These are phyloP conservation scores for Leptomonas pyrrhocoris DNA, from an alignment of 208 protist species.

Conservation along the genomic window DNA sequence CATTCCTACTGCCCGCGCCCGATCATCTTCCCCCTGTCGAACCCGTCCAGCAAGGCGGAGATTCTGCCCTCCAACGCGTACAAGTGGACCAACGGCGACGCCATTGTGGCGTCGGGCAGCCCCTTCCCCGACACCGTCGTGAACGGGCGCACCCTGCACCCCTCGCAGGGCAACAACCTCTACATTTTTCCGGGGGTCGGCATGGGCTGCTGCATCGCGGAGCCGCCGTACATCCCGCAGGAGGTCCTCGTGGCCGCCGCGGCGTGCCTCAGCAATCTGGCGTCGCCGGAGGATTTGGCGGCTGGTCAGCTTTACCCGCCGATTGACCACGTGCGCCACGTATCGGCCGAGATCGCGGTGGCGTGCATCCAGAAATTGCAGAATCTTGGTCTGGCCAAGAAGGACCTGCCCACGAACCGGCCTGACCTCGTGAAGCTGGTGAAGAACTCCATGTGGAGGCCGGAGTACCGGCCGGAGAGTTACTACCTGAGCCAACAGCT, in stretches of 20 bases:
- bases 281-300: constrained; percentile 54
- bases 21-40: constrained; percentile 97
- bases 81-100: constrained; percentile 91
- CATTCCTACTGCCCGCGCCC: constrained; percentile 78
- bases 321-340: constrained; percentile 64
- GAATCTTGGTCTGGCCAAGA: constrained; percentile 54
- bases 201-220: constrained; percentile 80
- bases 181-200: constrained; percentile 96
- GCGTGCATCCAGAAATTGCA: constrained; percentile 72
- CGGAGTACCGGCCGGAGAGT: constrained; percentile 57
- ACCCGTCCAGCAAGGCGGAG: constrained; percentile 91
- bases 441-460: constrained; percentile 56
- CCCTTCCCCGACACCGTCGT: constrained; percentile 93
- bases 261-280: constrained; percentile 59
- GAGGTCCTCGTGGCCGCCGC: constrained; percentile 86
- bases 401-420: constrained; percentile 47
- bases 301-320: constrained; percentile 71
- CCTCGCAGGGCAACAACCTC: constrained; percentile 98
- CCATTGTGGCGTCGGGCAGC: constrained; percentile 95
- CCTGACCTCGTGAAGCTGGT: constrained; percentile 51
- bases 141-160: constrained; percentile 77
- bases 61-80: constrained; percentile 92
- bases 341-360: constrained; percentile 72
- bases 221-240: constrained; percentile 88
- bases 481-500: constrained; percentile 74